Conservation (phyloP, 2,329 filamentous ascomycete genomes). For the Penicillium aurantiogriseum region DNA sequence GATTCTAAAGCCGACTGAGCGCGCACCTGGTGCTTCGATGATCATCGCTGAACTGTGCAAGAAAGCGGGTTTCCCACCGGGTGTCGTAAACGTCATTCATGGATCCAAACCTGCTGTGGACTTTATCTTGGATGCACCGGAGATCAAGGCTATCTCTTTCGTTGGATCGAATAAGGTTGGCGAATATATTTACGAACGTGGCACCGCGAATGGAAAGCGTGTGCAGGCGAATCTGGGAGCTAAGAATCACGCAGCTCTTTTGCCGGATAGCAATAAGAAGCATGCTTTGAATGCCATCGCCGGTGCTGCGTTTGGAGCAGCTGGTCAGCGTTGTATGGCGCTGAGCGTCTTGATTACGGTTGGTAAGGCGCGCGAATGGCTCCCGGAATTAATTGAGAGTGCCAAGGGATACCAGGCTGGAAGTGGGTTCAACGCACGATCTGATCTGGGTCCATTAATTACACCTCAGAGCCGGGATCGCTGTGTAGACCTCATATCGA, state of each 20-base stretch:
- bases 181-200: conserved; percentile 63
- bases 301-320: conserved; percentile 1
- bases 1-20: conserved; percentile 61
- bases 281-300: background rate
- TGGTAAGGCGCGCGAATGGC: conserved; percentile 61
- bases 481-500: conserved; percentile 57
- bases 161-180: conserved; percentile 66
- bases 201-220: conserved; percentile 56
- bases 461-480: conserved; percentile 58
- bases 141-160: conserved; percentile 64
- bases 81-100: conserved; percentile 2
- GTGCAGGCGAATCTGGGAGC: conserved; percentile 2
- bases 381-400: conserved; percentile 57
- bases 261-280: conserved; percentile 3
- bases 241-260: background rate
- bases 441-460: conserved; percentile 61
- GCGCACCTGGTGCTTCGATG: conserved; percentile 59
- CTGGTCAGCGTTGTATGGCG: conserved; percentile 4
- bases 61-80: conserved; percentile 49
- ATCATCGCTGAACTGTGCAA: conserved; percentile 58
- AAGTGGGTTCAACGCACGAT: conserved; percentile 58
- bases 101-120: conserved; percentile 55
- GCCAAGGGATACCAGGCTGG: conserved; percentile 57
- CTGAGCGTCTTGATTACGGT: conserved; percentile 27
- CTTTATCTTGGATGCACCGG: conserved; percentile 64